Percentiles rank a stretch among this genome's conserved stretches.
Evolutionary conservation across 2,329 filamentous ascomycete genomes (phyloP).

Genomic region (Nemania bipapillata): DNA sequence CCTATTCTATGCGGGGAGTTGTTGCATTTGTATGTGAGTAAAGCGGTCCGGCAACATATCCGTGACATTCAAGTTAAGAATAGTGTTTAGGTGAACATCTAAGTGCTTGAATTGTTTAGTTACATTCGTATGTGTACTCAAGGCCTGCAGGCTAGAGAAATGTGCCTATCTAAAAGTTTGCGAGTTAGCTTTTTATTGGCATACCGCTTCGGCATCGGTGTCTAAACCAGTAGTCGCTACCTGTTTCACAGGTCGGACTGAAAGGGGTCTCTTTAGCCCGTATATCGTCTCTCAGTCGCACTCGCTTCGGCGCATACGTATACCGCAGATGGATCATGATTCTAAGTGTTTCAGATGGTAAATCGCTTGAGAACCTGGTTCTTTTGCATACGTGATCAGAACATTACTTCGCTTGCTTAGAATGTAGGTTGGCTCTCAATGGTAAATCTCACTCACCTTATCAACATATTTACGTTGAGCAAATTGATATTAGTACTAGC

Average conservation of each 20-base stretch:
- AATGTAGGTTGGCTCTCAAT: too few species aligned
- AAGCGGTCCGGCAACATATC: neutral
- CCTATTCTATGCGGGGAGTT: neutral
- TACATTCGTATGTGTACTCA: neutral
- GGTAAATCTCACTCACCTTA: too few species aligned
- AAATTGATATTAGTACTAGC: too few species aligned
- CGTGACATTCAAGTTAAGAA: neutral
- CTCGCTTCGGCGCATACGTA: neutral
- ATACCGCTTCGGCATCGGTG: too few species aligned
- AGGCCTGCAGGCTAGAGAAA: neutral
- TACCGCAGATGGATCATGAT: neutral
- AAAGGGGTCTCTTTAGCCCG: neutral
- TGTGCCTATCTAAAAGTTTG: neutral
- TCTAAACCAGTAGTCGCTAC: neutral
- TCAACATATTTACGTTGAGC: too few species aligned
- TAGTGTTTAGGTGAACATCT: neutral
- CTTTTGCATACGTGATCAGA: neutral
- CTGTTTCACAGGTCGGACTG: neutral
- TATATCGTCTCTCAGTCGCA: neutral
- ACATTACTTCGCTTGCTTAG: too few species aligned
- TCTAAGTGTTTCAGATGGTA: neutral
- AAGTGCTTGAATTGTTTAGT: neutral
- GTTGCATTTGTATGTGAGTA: neutral
- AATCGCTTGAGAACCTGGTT: neutral
- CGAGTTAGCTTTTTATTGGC: neutral